Conservation (phyloP, 2,329 filamentous ascomycete species). For the Davidsoniella neocaledoniae region DNA sequence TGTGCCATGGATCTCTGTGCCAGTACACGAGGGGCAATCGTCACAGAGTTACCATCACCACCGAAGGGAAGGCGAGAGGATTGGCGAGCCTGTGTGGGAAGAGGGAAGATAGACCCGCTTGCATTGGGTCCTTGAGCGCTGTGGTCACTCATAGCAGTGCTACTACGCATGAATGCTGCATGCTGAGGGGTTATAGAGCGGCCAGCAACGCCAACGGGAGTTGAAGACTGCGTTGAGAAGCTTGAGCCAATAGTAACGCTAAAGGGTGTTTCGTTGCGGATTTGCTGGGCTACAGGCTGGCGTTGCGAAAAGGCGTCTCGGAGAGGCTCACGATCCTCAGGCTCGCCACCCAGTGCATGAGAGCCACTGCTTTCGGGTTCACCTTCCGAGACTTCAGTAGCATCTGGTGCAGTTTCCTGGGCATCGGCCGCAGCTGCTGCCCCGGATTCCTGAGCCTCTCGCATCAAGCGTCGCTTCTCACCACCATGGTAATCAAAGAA, state of each 20-base stretch:
- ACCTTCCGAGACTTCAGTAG: slow-evolving; percentile 43
- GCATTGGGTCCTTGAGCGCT: slow-evolving; percentile 41
- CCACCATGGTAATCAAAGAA: slow-evolving; percentile 74
- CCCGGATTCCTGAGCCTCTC: slow-evolving; percentile 26
- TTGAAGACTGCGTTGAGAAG: slow-evolving; percentile 32
- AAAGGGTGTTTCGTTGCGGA: slow-evolving; percentile 53
- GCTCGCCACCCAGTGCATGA: slow-evolving; percentile 78
- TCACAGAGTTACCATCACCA: slow-evolving; percentile 46
- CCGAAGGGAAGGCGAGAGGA: slow-evolving; percentile 78
- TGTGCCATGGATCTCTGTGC: slow-evolving; percentile 65
- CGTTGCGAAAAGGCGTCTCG: slow-evolving; percentile 40
- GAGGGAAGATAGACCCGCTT: slow-evolving; percentile 31
- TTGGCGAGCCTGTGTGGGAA: slow-evolving; percentile 60
- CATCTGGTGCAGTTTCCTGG: slow-evolving; percentile 28
- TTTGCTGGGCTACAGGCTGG: slow-evolving; percentile 48
- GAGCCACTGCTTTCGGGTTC: slow-evolving; percentile 68
- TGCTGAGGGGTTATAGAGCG: slow-evolving; percentile 70
- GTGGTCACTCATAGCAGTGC: slow-evolving; percentile 40
- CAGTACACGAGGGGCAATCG: slow-evolving; percentile 55
- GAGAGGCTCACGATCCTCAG: slow-evolving; percentile 55
- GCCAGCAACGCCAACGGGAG: slow-evolving; percentile 36
- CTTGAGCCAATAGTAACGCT: slow-evolving; percentile 38
- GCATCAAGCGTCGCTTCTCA: slow-evolving; percentile 61
- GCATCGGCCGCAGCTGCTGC: slow-evolving; percentile 33
- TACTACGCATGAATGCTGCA: slow-evolving; percentile 51